Evolutionary conservation across 495 filamentous ascomycete genomes (phyloP), one percentile per base, ranked within the genome.

Genomic region (Cryomyces antarcticus): DNA sequence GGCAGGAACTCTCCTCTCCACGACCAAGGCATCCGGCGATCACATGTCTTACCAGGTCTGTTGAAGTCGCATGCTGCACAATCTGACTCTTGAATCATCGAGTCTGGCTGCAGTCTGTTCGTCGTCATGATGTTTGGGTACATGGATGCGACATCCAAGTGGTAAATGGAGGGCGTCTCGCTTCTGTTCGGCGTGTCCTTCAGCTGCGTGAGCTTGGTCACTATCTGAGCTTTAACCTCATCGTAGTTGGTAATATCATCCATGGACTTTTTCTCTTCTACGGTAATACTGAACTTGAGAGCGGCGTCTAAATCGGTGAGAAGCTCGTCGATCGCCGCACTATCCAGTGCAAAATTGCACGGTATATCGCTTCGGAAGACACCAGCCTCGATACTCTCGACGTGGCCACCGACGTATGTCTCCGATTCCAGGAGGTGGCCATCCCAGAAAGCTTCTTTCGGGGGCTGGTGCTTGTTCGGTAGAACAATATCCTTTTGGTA

Each of bases 111-210:
- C 30, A 99, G 62, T 52, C 89, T 82, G 54, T 99, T 99, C 7
- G 92, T 99, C 4, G 89, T 96, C 92, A 99, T 99, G 61, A 99
- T 99, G 57, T 99, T 99, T 12, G 89, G 89, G 58, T 99, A 99
- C 89, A 99, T 99, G 41, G 89, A 93, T 11, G 89, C 89, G 38
- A 99, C 89, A 52, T 99, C 89, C 56, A 99, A 67, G 67, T 99
- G 89, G 59, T 99, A 99, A 42, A 99, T 99, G 31, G 83, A 77
- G 1, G 89, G 89, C 28, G 75, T 68, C 55, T 99, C 89, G 45
- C 67, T 70, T 41, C 89, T 67, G 46, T 81, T 80, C 0, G 89
- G 87, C 0, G 78, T 84, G 33, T 73, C 65, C 57, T 82, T 93
- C 30, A 99, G 67, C 49, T 74, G 68, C 9, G 73, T 62, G 33